Evolutionary conservation across 495 filamentous ascomycete species (phyloP).

Genomic region (Hyaloscypha bicolor): DNA sequence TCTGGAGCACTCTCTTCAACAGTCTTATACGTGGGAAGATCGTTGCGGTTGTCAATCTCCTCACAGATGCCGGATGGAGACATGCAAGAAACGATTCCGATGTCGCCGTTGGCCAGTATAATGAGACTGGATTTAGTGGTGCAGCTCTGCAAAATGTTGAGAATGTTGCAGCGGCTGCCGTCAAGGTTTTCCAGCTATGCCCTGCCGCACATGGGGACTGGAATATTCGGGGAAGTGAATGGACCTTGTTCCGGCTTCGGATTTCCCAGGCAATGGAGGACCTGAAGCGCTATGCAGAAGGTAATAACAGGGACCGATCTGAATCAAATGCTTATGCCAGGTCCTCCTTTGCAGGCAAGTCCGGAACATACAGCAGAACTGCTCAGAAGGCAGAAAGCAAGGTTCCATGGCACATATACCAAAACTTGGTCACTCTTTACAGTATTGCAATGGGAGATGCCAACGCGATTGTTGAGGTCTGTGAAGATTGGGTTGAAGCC

Average conservation of each 20-base stretch:
- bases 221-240: constrained; percentile 75
- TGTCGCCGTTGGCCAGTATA: constrained; percentile 50
- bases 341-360: constrained; percentile 35
- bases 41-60: constrained; percentile 57
- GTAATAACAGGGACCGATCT: constrained; percentile 33
- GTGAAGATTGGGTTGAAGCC: constrained; percentile 88
- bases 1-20: constrained; percentile 77
- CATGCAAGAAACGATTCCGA: constrained; percentile 61
- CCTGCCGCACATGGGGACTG: constrained; percentile 70
- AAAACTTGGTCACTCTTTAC: constrained; percentile 75
- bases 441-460: constrained; percentile 71
- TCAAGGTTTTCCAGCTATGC: constrained; percentile 67
- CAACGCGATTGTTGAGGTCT: constrained; percentile 65
- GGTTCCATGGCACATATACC: constrained; percentile 85
- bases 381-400: constrained; percentile 77
- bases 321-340: constrained; percentile 58
- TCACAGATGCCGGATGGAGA: constrained; percentile 74
- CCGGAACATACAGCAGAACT: constrained; percentile 54
- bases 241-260: constrained; percentile 74
- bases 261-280: constrained; percentile 65
- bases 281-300: constrained; percentile 74
- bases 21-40: constrained; percentile 73
- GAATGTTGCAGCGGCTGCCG: constrained; percentile 63
- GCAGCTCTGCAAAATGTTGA: constrained; percentile 72
- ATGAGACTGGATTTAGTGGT: constrained; percentile 67